Percentiles rank a stretch among this genome's conserved stretches.
phyloP scores from a whole-genome alignment of 805 yeast genomes.

The Ogataea ramenticola region DNA sequence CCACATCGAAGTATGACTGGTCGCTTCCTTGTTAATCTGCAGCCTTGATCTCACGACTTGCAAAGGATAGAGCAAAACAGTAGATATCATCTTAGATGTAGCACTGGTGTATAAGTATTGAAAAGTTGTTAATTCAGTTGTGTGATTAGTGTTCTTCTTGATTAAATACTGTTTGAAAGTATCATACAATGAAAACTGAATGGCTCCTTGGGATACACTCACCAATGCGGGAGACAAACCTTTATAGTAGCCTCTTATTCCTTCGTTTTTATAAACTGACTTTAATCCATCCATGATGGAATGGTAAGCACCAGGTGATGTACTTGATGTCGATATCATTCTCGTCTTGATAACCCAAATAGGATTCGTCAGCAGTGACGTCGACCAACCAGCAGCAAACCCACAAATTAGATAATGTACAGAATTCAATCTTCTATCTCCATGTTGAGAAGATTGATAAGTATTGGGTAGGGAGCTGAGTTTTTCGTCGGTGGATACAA shows the following conservation, averaged over 20 bases:
- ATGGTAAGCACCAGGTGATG: slow-evolving; percentile 44
- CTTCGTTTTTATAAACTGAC: slow-evolving; percentile 44
- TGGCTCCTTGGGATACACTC: slow-evolving; percentile 83
- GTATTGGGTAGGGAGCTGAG: not conserved
- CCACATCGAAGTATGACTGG: slow-evolving; percentile 12
- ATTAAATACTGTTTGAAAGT: slow-evolving; percentile 44
- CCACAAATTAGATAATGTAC: slow-evolving; percentile 48
- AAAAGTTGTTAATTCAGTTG: slow-evolving; percentile 31
- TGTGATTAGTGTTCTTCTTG: slow-evolving; percentile 5
- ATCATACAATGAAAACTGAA: slow-evolving; percentile 85
- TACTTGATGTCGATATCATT: slow-evolving; percentile 52
- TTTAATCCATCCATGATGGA: slow-evolving; percentile 50
- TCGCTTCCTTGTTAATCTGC: slow-evolving; percentile 38
- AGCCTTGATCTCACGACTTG: slow-evolving; percentile 76
- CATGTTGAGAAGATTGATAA: not conserved
- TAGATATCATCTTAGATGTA: slow-evolving; percentile 59
- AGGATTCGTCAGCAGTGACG: slow-evolving; percentile 81
- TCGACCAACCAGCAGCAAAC: slow-evolving; percentile 64
- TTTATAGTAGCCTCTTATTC: slow-evolving; percentile 68
- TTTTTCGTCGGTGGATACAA: not conserved
- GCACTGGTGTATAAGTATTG: slow-evolving; percentile 67
- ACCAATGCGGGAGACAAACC: slow-evolving; percentile 73
- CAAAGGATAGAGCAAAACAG: slow-evolving; percentile 68
- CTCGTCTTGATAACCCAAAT: slow-evolving; percentile 94
- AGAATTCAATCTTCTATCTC: slow-evolving; percentile 32